Percentiles rank a stretch among this genome's conserved stretches.
Conservation (phyloP, 2,329 filamentous ascomycete genomes). For the Fusarium sp. region DNA sequence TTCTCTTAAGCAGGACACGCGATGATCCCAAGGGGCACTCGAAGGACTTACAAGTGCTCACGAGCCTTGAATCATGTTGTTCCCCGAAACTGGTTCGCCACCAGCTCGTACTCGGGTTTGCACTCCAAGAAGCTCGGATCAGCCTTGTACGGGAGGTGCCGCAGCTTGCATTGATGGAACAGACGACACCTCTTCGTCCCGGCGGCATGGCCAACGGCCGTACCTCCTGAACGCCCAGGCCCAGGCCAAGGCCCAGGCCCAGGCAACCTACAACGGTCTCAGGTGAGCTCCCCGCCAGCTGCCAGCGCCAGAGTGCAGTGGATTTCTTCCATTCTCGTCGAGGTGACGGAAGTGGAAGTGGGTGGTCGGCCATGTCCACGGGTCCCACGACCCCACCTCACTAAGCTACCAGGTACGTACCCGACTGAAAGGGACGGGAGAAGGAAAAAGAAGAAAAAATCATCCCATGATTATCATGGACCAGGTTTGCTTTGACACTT, state of each 20-base stretch:
- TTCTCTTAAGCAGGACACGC: constrained; percentile 13
- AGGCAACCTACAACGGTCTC: not conserved
- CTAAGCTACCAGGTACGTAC: constrained; percentile 21
- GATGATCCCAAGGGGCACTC: not conserved
- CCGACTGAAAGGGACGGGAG: constrained; percentile 21
- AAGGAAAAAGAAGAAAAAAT: constrained; percentile 17
- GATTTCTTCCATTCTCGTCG: not conserved
- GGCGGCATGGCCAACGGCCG: constrained; percentile 3
- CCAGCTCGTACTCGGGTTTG: constrained; percentile 35
- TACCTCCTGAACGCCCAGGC: not conserved
- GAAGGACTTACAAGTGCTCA: constrained; percentile 9
- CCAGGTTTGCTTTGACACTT: constrained; percentile 9
- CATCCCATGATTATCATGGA: constrained; percentile 18
- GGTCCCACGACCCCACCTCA: constrained; percentile 18
- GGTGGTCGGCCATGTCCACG: constrained; percentile 15
- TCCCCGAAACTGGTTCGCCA: constrained; percentile 31
- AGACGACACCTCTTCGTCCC: constrained; percentile 17
- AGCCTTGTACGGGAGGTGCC: constrained; percentile 28
- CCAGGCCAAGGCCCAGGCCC: not conserved
- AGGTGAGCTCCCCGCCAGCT: not conserved
- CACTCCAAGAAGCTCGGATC: constrained; percentile 19
- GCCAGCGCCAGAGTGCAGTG: not conserved
- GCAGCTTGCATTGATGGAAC: constrained; percentile 16
- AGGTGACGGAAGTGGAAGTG: not conserved
- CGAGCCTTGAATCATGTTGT: constrained; percentile 24